phyloP scores from a whole-genome alignment of 2,329 filamentous ascomycete genomes.

The Beauveria caledonica region DNA sequence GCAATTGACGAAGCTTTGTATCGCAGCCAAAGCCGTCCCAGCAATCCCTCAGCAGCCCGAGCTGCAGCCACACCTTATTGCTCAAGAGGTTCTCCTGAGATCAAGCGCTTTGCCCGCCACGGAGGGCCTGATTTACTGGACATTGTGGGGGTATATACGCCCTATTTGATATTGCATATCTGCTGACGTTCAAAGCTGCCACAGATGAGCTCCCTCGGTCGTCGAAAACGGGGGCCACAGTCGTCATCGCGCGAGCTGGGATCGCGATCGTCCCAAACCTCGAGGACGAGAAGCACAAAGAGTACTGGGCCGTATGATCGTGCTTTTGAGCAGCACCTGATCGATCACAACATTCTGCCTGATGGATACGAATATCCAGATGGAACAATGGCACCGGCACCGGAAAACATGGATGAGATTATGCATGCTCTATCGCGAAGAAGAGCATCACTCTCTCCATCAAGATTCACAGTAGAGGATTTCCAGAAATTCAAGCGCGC shows the following conservation, averaged over 20 bases:
- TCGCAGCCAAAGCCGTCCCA: neutral
- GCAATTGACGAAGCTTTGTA: neutral
- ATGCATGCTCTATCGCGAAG: neutral
- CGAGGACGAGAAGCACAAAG: neutral
- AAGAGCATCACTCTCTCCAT: neutral
- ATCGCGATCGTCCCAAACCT: neutral
- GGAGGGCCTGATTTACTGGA: neutral
- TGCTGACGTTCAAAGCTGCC: neutral
- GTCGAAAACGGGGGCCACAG: neutral
- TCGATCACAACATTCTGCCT: constrained; percentile 9
- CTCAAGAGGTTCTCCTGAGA: neutral
- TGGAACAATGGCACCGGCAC: neutral
- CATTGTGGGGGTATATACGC: neutral
- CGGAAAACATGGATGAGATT: constrained; percentile 4
- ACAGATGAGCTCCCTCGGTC: neutral
- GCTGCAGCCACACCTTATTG: neutral
- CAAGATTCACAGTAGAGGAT: too few species aligned
- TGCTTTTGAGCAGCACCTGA: constrained; percentile 11
- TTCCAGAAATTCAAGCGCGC: too few species aligned
- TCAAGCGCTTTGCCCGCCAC: neutral
- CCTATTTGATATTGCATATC: neutral
- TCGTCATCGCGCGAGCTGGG: neutral
- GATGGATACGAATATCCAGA: constrained; percentile 3
- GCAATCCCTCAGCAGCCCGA: too few species aligned
- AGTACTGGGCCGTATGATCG: constrained; percentile 9